Conservation (phyloP, 108 stramenopile species). For the Craspedostauros australis region DNA sequence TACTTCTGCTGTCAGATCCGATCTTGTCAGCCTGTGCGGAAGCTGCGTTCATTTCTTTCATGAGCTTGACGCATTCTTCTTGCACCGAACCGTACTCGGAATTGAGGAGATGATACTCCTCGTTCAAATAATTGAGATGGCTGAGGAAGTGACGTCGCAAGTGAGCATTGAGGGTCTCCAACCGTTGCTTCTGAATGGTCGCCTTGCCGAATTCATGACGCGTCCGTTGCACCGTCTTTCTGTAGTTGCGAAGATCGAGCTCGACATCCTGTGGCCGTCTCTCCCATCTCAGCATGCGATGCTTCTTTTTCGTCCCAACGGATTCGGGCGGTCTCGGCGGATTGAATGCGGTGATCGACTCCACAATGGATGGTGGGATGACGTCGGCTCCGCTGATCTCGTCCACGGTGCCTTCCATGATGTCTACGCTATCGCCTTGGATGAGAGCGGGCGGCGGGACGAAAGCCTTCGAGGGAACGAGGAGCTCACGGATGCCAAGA, state of each 20-base stretch:
- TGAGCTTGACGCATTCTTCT: conserved; percentile 54
- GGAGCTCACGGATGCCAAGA: conserved; percentile 4
- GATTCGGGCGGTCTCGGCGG: conserved; percentile 87
- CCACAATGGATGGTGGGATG: conserved; percentile 53
- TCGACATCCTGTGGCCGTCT: conserved; percentile 69
- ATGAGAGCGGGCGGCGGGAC: conserved; percentile 22
- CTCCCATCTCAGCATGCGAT: conserved; percentile 80
- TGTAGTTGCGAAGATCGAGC: conserved; percentile 65
- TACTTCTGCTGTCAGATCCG: too few species aligned
- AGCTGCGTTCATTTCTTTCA: too few species aligned
- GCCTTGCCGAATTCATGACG: conserved; percentile 59
- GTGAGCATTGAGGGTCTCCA: conserved; percentile 51
- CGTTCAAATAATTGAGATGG: conserved; percentile 42
- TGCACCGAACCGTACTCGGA: conserved; percentile 37
- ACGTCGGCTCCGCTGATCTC: conserved; percentile 10
- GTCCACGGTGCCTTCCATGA: conserved; percentile 2
- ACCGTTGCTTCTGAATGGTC: conserved; percentile 42
- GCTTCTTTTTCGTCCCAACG: conserved; percentile 64
- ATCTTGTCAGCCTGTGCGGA: too few species aligned
- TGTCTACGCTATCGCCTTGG: conserved; percentile 2
- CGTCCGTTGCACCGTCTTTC: conserved; percentile 69
- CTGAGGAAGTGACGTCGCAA: conserved; percentile 58
- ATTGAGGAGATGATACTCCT: conserved; percentile 46
- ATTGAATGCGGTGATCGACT: conserved; percentile 67
- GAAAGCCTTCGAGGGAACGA: conserved; percentile 31